These are phyloP conservation scores for Anthostomella pinea DNA, from an alignment of 2,329 filamentous ascomycete species.

Conservation along the genomic window DNA sequence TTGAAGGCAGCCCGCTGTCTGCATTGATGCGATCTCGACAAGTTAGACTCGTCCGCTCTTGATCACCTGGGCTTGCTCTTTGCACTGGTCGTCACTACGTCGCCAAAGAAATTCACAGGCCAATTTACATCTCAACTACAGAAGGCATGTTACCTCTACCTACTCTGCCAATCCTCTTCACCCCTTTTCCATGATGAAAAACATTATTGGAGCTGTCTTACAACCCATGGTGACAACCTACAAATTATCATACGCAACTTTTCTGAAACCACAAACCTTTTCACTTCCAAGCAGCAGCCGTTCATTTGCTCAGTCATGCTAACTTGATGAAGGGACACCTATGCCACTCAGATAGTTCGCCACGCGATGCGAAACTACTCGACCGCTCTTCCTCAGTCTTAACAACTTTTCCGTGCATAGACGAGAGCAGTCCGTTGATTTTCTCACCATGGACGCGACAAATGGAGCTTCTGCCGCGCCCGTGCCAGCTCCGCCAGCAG, in stretches of 20 bases:
- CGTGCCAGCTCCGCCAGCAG: too few relatives aligned
- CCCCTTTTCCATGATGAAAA: slow-evolving; percentile 41
- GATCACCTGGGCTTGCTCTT: too few relatives aligned
- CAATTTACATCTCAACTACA: slow-evolving; percentile 2
- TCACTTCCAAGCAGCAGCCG: too few relatives aligned
- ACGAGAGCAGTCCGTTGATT: slow-evolving; percentile 3
- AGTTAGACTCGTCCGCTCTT: too few relatives aligned
- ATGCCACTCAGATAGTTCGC: too few relatives aligned
- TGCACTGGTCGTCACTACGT: too few relatives aligned
- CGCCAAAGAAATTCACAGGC: too few relatives aligned
- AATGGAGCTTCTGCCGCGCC: slow-evolving; percentile 37
- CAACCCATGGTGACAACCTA: slow-evolving; percentile 59
- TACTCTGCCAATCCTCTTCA: not conserved
- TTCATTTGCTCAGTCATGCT: too few relatives aligned
- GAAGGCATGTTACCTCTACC: slow-evolving; percentile 6
- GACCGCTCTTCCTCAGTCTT: not conserved
- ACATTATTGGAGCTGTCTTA: slow-evolving; percentile 78
- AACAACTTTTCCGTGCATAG: slow-evolving; percentile 17
- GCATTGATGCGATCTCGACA: too few relatives aligned
- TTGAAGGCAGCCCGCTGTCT: not conserved
- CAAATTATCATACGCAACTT: slow-evolving; percentile 56
- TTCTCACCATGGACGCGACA: slow-evolving; percentile 35
- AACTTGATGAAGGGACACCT: too few relatives aligned
- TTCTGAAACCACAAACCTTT: slow-evolving; percentile 33
- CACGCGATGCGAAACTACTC: not conserved